These are phyloP conservation scores for Rhizophagus prolifer DNA, from an alignment of 192 early-diverging fungal species.

Conservation along the genomic window DNA sequence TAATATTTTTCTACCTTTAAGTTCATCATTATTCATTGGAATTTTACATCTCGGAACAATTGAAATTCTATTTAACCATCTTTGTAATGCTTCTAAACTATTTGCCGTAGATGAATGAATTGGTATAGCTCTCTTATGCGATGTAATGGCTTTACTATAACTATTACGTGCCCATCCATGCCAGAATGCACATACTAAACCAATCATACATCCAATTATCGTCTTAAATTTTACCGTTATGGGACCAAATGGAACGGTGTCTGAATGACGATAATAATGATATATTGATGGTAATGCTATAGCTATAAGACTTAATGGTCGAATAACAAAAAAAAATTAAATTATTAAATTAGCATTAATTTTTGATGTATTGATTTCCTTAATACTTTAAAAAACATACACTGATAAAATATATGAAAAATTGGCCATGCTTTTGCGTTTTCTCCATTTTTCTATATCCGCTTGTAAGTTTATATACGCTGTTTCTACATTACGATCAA, in stretches of 20 bases:
- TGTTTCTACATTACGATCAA: slow-evolving; percentile 7
- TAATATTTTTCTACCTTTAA: not conserved
- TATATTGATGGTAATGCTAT: slow-evolving; percentile 7
- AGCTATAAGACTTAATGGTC: not conserved
- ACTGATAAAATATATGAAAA: slow-evolving; percentile 9
- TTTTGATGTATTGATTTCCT: not conserved
- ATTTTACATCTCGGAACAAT: slow-evolving; percentile 7
- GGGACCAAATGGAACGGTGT: not conserved
- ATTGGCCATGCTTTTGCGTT: slow-evolving; percentile 11
- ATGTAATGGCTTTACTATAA: not conserved
- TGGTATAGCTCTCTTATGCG: slow-evolving; percentile 1
- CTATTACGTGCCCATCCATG: slow-evolving; percentile 9
- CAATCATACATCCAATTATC: not conserved
- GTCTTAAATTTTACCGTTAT: slow-evolving; percentile 15
- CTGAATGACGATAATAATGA: slow-evolving; percentile 8
- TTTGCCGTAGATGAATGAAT: not conserved
- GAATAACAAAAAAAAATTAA: not conserved
- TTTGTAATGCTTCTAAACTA: slow-evolving; percentile 11
- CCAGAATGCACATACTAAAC: slow-evolving; percentile 7
- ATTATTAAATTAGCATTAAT: not conserved
- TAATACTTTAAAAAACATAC: not conserved
- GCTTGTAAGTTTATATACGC: slow-evolving; percentile 2
- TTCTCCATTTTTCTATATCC: slow-evolving; percentile 18
- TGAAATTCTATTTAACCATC: slow-evolving; percentile 17
- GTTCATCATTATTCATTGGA: slow-evolving; percentile 10